Base-by-base conservation (phyloP, 176 grass and related monocot species). In the Lolium rigidum region DNA sequence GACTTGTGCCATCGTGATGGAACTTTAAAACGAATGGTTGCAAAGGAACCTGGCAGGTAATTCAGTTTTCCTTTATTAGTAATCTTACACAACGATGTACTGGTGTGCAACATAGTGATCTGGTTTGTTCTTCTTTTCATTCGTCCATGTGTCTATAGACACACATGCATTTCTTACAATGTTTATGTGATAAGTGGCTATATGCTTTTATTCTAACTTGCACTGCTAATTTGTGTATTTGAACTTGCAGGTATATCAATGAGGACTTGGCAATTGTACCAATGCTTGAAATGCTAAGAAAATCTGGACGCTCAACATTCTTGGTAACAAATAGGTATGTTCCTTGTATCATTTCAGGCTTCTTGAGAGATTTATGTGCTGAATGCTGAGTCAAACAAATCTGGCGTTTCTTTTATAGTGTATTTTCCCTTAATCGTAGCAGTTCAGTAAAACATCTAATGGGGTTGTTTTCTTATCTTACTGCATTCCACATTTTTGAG, bases 1-100 rank as follows among this genome's bases (percentile, higher is more conserved):
- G 97, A 98, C 71, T 85, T 96, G 65, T 98, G 97, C 66, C 97
- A 98, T 88, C 90, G 92, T 68, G 97, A 98, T 87, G 97, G 97
- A 79, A 98, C 97, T 81, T 92, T 98, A 82, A 98, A 98, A 82
- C 85, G 85, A 48, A 98, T 96, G 94, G 97, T 98, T 68, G 90
- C 94, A 9, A 80, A 91, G 90, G 94, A 98, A 83, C 97, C 97
- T 77, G 87, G 88, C 88, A 92, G 92, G 97, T 98, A 88, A 85
- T 66, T 72, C 41, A 86, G 18, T 77, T 38, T 81, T 70, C 20
- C 44, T 70, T 81, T 76, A 78, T 49, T 82, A 61, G 5, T 16
- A 20, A 76, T 54, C 73, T 76, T 76, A 54, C 8, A 35, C 48
- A 31, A 52, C 8, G 13, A 54, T 76, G 14, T 54, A 76, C 24